Base-by-base conservation (phyloP, 495 filamentous ascomycete genomes). In the Trichoderma gamsii region DNA sequence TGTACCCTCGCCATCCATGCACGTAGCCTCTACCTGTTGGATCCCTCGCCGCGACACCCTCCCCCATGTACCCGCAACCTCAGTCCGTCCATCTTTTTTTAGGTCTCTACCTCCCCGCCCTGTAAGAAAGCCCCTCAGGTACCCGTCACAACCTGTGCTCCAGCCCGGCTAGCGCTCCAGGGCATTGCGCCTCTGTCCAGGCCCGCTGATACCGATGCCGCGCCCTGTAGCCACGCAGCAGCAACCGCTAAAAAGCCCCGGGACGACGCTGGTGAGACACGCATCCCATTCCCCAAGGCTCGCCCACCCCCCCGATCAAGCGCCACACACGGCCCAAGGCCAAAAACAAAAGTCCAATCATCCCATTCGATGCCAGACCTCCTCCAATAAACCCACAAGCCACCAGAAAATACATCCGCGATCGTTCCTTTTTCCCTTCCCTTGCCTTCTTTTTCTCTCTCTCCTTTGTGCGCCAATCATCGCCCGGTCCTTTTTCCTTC, bases 391-490 rank as follows among this genome's bases (percentile, higher is more conserved):
- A 56, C 51, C 56, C 56, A 61, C 56, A 61, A 61, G 56, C 56
- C 56, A 61, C 56, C 56, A 61, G 15, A 61, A 32, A 61, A 32
- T 29, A 61, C 56, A 46, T 46, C 56, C 21, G 52, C 44, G 41
- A 27, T 44, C 67, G 51, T 23, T 66, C 66, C 68, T 65, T 70
- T 73, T 69, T 71, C 63, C 68, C 66, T 18, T 27, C 52, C 12
- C 68, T 44, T 51, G 66, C 66, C 66, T 65, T n/a, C 12, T 25
- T 27, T 64, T 66, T 64, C 69, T 70, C 67, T 70, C 66, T 68
- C 63, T 65, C 52, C 41, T 63, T 59, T 52, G 44, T 70, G 51
- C 51, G 66, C 27, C 49, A 70, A 69, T 70, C 71, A 73, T 68
- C 71, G 66, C 63, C 68, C 67, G 65, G 67, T 64, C 68, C 64